Conservation (phyloP, 169 alveolate species). For the Plasmodium sp. region DNA sequence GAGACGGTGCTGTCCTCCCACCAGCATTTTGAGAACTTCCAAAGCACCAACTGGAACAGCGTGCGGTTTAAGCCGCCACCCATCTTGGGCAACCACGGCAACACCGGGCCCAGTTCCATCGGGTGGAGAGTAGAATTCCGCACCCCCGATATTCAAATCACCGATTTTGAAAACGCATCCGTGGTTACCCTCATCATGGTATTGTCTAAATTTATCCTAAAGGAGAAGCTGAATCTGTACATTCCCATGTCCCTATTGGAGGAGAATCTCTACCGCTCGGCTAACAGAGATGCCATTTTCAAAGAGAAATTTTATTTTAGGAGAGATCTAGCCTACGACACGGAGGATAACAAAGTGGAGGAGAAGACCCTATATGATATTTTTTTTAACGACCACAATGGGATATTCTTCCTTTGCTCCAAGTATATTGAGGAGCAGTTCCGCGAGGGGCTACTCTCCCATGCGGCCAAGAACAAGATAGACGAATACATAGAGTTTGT, state of each 20-base stretch:
- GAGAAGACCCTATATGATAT: slow-evolving; percentile 82
- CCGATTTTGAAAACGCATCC: slow-evolving; percentile 95
- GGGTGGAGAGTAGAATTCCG: slow-evolving; percentile 97
- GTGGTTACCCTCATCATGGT: slow-evolving; percentile 85
- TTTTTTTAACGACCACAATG: slow-evolving; percentile 83
- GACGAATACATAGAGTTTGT: slow-evolving; percentile 81
- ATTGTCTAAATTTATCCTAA: slow-evolving; percentile 83
- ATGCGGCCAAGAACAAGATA: slow-evolving; percentile 73
- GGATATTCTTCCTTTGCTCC: slow-evolving; percentile 77
- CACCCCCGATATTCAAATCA: slow-evolving; percentile 94
- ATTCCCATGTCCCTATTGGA: slow-evolving; percentile 94
- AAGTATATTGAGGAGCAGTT: slow-evolving; percentile 73
- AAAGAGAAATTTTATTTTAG: slow-evolving; percentile 90
- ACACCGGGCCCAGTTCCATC: slow-evolving; percentile 28
- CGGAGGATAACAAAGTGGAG: slow-evolving; percentile 71
- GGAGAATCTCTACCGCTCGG: slow-evolving; percentile 92
- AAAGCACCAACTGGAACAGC: slow-evolving; percentile 97
- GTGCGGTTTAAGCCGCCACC: slow-evolving; percentile 98
- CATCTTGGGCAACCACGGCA: slow-evolving; percentile 58
- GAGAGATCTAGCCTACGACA: slow-evolving; percentile 75
- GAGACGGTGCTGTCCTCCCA: slow-evolving; percentile 65
- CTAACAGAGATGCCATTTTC: slow-evolving; percentile 86
- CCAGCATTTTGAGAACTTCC: slow-evolving; percentile 94
- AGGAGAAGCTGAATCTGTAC: slow-evolving; percentile 89
- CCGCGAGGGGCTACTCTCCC: slow-evolving; percentile 27